Evolutionary conservation across 352 stramenopile genomes (phyloP), one percentile per base, ranked within the genome.

Genomic region (Pseudoperonospora humuli): DNA sequence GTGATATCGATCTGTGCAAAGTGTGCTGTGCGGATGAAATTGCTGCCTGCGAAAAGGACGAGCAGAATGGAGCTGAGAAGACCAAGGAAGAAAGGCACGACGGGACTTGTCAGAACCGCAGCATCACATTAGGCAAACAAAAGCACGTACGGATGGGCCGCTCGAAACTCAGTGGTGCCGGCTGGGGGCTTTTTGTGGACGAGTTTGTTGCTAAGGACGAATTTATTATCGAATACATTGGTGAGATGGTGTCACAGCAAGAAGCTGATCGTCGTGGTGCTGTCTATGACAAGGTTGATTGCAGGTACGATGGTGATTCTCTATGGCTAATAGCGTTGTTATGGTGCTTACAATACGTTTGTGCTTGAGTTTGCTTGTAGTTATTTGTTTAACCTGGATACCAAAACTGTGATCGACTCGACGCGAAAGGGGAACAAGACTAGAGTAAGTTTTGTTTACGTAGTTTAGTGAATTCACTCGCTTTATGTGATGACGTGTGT

Each of bases 351-450:
- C 21, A 11, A 9, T 47, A 3, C 32, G 18, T 17, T 11, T 36
- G n/a, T 41, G 33, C 11, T 33, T 20, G 25, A 33, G 39, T n/a
- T 37, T 23, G 8, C 24, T 32, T 48, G 11, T 23, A 85, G 78
- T 44, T 98, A 96, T 55, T 50, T 98, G 14, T 98, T 98, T 69
- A 96, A 97, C 52, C 45, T 97, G 43, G 90, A 93, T 57, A 84
- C 73, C 4, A 93, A 97, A 27, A 86, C 72, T 33, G 81, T 93
- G 28, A 71, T 98, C 10, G 95, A 98, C 63, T 92, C 92, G 19
- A 95, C 86, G 9, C 72, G 83, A 15, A 96, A 97, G 47, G 93
- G 95, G 11, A 98, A 98, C 74, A 97, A 97, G 63, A 92, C 84
- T 3, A 66, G 88, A 59, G 77, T 86, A 64, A 45, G 69, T 60